A percentile compares a stretch with the other conserved stretches of the same genome.
Conservation (phyloP, 768 basidiomycete genomes). For the Phanerochaete carnosa region DNA sequence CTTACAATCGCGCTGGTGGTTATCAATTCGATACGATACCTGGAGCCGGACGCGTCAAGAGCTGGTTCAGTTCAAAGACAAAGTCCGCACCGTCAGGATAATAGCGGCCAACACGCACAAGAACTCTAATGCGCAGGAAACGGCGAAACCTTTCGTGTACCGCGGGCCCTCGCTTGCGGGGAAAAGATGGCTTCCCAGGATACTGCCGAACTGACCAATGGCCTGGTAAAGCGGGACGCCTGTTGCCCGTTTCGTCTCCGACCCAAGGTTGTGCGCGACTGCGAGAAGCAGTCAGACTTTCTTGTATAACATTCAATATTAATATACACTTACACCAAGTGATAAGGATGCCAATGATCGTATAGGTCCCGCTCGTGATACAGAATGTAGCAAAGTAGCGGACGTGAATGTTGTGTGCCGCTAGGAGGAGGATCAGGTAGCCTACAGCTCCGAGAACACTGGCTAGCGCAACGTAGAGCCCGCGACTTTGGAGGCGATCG, state of each 20-base stretch:
- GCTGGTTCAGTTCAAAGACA: not conserved
- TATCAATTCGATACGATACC: slow-evolving; percentile 12
- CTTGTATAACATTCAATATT: not conserved
- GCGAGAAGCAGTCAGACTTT: not conserved
- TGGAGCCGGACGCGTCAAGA: not conserved
- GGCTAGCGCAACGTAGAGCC: slow-evolving; percentile 43
- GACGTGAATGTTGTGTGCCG: slow-evolving; percentile 56
- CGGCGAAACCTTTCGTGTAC: slow-evolving; percentile 28
- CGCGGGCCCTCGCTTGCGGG: slow-evolving; percentile 37
- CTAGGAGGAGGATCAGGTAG: slow-evolving; percentile 60
- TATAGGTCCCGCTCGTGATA: slow-evolving; percentile 74
- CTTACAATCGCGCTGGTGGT: slow-evolving; percentile 20
- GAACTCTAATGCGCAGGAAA: slow-evolving; percentile 21
- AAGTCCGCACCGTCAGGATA: slow-evolving; percentile 16
- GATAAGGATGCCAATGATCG: slow-evolving; percentile 68
- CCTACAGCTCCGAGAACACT: slow-evolving; percentile 51
- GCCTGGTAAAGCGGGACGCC: slow-evolving; percentile 39
- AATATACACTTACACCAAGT: slow-evolving; percentile 67
- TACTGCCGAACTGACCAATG: slow-evolving; percentile 40
- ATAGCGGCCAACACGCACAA: slow-evolving; percentile 15
- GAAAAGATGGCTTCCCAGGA: slow-evolving; percentile 40
- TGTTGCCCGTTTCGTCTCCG: slow-evolving; percentile 44
- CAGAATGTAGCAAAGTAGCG: slow-evolving; percentile 79
- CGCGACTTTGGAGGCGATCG: slow-evolving; percentile 63
- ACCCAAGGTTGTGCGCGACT: slow-evolving; percentile 38